A percentile compares a stretch with the other conserved stretches of the same genome.
Evolutionary conservation across 805 yeast genomes (phyloP).

Genomic region (Cyberlindnera bimundalis): DNA sequence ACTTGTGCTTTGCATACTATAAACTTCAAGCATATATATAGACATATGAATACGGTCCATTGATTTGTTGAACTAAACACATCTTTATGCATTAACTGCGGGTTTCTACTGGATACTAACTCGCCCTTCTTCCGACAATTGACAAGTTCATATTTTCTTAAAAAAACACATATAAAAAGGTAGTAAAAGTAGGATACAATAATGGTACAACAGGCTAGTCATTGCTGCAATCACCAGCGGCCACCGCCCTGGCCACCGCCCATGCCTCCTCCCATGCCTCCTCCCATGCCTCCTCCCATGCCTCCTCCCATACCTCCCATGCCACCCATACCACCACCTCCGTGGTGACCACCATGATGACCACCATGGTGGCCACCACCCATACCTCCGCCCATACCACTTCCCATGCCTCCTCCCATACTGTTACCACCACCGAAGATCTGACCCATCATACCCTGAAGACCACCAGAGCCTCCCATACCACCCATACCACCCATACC

Average conservation of each 20-base stretch:
- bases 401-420: no score
- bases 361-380: not conserved
- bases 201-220: no score
- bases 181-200: no score
- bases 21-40: no score
- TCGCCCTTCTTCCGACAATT: no score
- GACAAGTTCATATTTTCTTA: no score
- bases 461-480: not conserved
- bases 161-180: no score
- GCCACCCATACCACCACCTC: conserved; percentile 1
- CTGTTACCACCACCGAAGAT: conserved; percentile 3
- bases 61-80: no score
- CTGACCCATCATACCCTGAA: not conserved
- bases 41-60: no score
- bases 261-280: not conserved
- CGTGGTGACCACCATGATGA: not conserved
- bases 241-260: conserved; percentile 4
- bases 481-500: not conserved
- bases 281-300: not conserved
- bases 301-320: not conserved
- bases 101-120: no score
- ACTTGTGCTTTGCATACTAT: no score
- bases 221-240: conserved; percentile 11
- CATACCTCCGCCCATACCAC: not conserved
- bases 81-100: no score